A percentile compares a stretch with the other conserved stretches of the same genome.
Conservation (phyloP, 2,329 filamentous ascomycete genomes). For the Xylaria arbuscula region DNA sequence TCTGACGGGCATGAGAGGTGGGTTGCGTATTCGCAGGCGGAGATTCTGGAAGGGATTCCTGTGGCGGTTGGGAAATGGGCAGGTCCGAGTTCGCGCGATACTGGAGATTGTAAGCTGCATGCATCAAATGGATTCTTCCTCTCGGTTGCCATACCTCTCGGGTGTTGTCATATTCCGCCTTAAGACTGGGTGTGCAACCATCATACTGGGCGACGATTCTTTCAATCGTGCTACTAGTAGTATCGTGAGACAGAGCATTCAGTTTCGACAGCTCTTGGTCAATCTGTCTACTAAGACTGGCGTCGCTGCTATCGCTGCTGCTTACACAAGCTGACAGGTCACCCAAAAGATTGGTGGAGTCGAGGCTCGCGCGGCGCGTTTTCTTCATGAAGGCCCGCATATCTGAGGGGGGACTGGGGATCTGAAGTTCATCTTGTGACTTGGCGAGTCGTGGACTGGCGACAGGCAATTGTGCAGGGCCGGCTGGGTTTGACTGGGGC, state of each 20-base stretch:
- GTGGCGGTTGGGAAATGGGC: conserved; percentile 19
- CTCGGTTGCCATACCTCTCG: conserved; percentile 22
- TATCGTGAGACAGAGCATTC: conserved; percentile 35
- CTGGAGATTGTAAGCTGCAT: conserved; percentile 25
- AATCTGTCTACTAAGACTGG: conserved; percentile 15
- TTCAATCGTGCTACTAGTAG: conserved; percentile 49
- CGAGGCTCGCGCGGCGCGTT: conserved; percentile 16
- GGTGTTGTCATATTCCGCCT: conserved; percentile 17
- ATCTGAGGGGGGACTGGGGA: conserved; percentile 7
- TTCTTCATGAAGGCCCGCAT: conserved; percentile 31
- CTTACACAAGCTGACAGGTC: conserved; percentile 16
- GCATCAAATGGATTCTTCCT: not conserved
- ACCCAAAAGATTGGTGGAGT: not conserved
- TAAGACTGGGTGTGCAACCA: conserved; percentile 17
- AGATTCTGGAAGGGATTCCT: conserved; percentile 20
- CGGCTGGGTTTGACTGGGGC: conserved; percentile 15
- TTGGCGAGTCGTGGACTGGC: conserved; percentile 6
- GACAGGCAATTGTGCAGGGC: conserved; percentile 10
- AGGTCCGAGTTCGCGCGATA: conserved; percentile 9
- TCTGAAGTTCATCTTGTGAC: conserved; percentile 37
- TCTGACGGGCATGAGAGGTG: not conserved
- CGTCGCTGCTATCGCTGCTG: not conserved
- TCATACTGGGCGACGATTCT: conserved; percentile 51
- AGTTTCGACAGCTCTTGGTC: conserved; percentile 18
- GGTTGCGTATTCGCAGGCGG: conserved; percentile 16